Conservation (phyloP, 1,284 basidiomycete species). For the Microbotryomycetes sp. region DNA sequence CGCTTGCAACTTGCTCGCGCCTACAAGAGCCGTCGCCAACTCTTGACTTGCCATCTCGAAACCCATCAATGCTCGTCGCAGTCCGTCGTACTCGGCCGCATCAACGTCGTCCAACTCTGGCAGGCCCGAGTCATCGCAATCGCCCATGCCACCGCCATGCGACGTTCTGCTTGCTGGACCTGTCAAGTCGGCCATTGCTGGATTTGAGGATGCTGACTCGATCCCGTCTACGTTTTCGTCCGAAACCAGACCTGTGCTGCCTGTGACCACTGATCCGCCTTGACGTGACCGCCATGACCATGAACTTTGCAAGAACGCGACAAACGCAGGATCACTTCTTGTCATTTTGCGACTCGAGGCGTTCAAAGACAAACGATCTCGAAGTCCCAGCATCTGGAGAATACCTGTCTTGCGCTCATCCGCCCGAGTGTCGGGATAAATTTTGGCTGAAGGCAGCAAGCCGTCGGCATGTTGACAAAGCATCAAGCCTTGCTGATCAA, state of each 20-base stretch:
- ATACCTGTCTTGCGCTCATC: background rate
- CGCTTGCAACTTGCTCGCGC: conserved; percentile 17
- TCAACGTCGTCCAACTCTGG: conserved; percentile 1
- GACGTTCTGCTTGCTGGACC: background rate
- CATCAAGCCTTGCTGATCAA: conserved; percentile 44
- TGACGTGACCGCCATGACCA: conserved; percentile 44
- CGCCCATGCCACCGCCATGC: background rate
- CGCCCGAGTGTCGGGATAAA: conserved; percentile 8
- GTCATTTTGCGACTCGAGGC: conserved; percentile 40
- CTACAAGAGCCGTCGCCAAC: conserved; percentile 15
- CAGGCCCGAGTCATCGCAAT: background rate
- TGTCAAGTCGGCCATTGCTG: background rate
- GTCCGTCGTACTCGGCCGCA: conserved; percentile 3
- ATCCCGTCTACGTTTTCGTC: background rate
- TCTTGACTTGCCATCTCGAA: conserved; percentile 28
- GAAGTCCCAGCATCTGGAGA: background rate
- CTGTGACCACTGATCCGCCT: conserved; percentile 24
- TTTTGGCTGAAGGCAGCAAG: conserved; percentile 41
- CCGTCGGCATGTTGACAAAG: conserved; percentile 46
- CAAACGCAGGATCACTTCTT: conserved; percentile 45
- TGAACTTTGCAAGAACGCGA: conserved; percentile 44
- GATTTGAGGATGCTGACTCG: background rate
- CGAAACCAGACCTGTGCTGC: background rate
- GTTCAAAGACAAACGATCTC: conserved; percentile 11
- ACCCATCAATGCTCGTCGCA: conserved; percentile 17